These are phyloP conservation scores for Tubosaeta sp. DNA, from an alignment of 768 basidiomycete species.

Conservation along the genomic window DNA sequence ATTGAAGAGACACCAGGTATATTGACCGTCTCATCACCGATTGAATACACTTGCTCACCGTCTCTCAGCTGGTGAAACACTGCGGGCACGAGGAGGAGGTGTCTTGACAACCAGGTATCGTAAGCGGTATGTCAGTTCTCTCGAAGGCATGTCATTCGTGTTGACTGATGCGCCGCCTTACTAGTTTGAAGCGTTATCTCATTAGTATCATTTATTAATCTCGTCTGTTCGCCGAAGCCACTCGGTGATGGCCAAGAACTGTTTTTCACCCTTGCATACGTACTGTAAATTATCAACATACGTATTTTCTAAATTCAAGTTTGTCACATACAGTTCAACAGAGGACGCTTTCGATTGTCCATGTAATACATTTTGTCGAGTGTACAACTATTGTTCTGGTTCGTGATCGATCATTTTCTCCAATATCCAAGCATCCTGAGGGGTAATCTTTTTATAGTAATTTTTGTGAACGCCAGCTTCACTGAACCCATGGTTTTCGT, in stretches of 20 bases:
- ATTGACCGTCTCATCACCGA: constrained; percentile 16
- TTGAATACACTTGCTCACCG: constrained; percentile 13
- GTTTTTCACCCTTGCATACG: constrained; percentile 22
- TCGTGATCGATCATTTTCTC: constrained; percentile 50
- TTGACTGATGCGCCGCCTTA: constrained; percentile 18
- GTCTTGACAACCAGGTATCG: constrained; percentile 19
- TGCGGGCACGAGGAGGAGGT: constrained; percentile 66
- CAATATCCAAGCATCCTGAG: constrained; percentile 83
- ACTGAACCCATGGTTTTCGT: constrained; percentile 77
- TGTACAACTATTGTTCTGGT: constrained; percentile 21
- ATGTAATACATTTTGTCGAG: constrained; percentile 24
- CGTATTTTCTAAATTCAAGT: constrained; percentile 11
- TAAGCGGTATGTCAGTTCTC: constrained; percentile 17
- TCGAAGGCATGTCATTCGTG: constrained; percentile 7
- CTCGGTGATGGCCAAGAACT: constrained; percentile 13
- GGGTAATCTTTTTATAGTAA: constrained; percentile 88
- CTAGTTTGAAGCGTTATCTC: constrained; percentile 20
- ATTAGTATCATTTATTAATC: constrained; percentile 24
- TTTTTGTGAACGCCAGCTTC: constrained; percentile 61
- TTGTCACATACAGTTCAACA: constrained; percentile 13
- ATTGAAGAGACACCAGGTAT: constrained; percentile 78
- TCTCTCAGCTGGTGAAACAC: constrained; percentile 63
- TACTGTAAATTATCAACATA: constrained; percentile 29
- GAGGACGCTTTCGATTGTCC: constrained; percentile 5
- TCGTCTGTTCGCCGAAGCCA: constrained; percentile 14